Percentiles rank a stretch among this genome's conserved stretches.
Conservation (phyloP, 352 stramenopile species). For the Globisporangium takayamanum region DNA sequence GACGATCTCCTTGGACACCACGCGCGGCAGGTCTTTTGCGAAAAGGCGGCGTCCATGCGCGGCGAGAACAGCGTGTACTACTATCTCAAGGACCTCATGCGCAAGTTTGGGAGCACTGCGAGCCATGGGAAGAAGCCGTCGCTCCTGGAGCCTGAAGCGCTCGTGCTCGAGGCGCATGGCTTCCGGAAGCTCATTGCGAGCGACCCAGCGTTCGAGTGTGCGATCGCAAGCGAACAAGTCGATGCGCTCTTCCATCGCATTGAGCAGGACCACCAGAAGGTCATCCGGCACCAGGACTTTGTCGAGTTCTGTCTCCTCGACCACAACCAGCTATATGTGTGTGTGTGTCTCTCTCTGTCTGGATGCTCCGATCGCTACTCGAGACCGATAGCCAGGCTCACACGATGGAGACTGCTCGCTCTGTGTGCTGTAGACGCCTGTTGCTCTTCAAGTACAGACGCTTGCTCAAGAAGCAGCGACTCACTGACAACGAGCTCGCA, state of each 20-base stretch:
- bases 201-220: constrained; percentile 65
- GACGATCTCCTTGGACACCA: constrained; percentile 78
- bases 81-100: constrained; percentile 81
- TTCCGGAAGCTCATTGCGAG: constrained; percentile 76
- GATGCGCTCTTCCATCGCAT: constrained; percentile 75
- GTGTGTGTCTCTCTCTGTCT: constrained; percentile 9
- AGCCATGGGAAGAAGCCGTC: constrained; percentile 29
- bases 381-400: not conserved
- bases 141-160: constrained; percentile 27
- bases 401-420: not conserved
- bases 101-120: constrained; percentile 39
- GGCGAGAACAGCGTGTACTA: constrained; percentile 82
- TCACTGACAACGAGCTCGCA: constrained; percentile 74
- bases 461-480: constrained; percentile 41
- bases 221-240: constrained; percentile 62
- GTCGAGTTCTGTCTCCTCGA: constrained; percentile 80
- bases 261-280: constrained; percentile 39
- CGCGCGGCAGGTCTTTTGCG: constrained; percentile 75
- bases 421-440: constrained; percentile 36
- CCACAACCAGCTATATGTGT: constrained; percentile 65
- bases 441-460: constrained; percentile 73
- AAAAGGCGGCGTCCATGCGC: constrained; percentile 76
- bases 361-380: not conserved
- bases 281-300: constrained; percentile 64
- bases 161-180: constrained; percentile 59